A percentile compares a stretch with the other conserved stretches of the same genome.
Evolutionary conservation across 2,329 filamentous ascomycete genomes (phyloP).

Genomic region (Aspergillus piperis): DNA sequence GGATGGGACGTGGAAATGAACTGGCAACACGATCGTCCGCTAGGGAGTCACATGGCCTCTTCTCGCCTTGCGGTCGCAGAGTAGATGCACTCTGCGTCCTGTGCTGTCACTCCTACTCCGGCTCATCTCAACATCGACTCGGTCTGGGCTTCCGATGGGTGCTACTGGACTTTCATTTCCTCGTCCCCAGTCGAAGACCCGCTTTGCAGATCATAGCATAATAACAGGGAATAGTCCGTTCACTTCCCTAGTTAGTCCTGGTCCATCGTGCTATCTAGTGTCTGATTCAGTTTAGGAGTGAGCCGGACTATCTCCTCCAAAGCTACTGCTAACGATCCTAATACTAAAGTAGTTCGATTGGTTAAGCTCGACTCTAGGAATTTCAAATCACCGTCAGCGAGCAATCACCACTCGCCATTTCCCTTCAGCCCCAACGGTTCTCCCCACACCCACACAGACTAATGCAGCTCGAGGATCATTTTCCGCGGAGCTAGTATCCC

Average conservation of each 20-base stretch:
- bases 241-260: background rate
- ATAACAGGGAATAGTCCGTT: background rate
- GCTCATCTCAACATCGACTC: background rate
- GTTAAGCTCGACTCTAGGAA: background rate
- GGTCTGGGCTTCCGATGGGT: conserved; percentile 2
- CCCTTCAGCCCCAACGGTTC: background rate
- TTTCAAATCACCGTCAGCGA: background rate
- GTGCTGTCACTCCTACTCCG: background rate
- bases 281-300: background rate
- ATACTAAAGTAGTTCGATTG: background rate
- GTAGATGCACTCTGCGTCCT: background rate
- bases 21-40: conserved; percentile 1
- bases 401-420: background rate
- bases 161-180: background rate
- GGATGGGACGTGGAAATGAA: background rate
- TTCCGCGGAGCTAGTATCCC: background rate
- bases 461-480: conserved; percentile 1
- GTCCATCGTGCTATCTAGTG: background rate
- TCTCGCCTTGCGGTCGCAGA: background rate
- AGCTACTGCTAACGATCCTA: background rate
- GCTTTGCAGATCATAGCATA: conserved; percentile 8
- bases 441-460: background rate
- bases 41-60: conserved; percentile 1
- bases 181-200: background rate
- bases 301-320: background rate